These are phyloP conservation scores for Cladosporium sp. DNA, from an alignment of 2,329 filamentous ascomycete species.

Conservation along the genomic window DNA sequence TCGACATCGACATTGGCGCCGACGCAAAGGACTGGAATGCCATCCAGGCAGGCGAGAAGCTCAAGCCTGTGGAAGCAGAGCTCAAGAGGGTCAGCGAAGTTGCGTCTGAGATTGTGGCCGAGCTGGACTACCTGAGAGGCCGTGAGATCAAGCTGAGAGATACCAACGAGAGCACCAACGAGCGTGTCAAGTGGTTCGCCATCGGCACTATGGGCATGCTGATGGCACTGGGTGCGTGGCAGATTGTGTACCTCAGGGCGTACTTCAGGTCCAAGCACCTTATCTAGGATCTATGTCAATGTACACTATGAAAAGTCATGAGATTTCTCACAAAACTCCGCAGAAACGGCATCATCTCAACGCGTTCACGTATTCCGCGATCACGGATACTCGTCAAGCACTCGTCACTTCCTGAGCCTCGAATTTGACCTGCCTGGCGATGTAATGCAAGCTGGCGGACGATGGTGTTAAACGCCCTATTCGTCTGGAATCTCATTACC, in stretches of 20 bases:
- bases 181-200: slow-evolving; percentile 97
- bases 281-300: slow-evolving; percentile 34
- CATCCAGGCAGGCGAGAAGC: slow-evolving; percentile 90
- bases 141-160: slow-evolving; percentile 95
- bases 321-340: too few relatives aligned
- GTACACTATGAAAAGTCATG: background rate
- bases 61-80: slow-evolving; percentile 93
- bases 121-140: slow-evolving; percentile 91
- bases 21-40: slow-evolving; percentile 98
- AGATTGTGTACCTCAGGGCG: slow-evolving; percentile 93
- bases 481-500: too few relatives aligned
- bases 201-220: slow-evolving; percentile 89
- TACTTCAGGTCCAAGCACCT: slow-evolving; percentile 78
- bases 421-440: too few relatives aligned
- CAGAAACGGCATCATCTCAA: too few relatives aligned
- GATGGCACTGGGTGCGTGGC: slow-evolving; percentile 85
- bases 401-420: too few relatives aligned
- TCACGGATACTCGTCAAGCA: too few relatives aligned
- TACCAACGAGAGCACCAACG: slow-evolving; percentile 99
- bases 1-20: slow-evolving; percentile 93
- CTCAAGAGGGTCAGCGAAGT: slow-evolving; percentile 89
- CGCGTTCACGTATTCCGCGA: too few relatives aligned
- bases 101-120: slow-evolving; percentile 77
- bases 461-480: too few relatives aligned
- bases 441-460: too few relatives aligned